Evolutionary conservation across 768 basidiomycete species (phyloP).

Genomic region (Boletus speciosus): DNA sequence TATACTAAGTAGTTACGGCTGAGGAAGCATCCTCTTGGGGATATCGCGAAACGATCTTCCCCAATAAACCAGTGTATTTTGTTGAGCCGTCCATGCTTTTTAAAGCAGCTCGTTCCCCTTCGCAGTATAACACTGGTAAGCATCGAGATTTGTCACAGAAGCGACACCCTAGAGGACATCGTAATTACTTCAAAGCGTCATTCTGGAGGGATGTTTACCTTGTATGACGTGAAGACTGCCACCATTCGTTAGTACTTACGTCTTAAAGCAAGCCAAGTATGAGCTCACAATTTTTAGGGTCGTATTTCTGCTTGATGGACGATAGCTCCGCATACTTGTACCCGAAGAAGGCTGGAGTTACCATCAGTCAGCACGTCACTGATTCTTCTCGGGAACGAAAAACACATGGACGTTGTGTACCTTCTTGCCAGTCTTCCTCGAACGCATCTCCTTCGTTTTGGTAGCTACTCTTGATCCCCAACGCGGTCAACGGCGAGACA

Average conservation of each 20-base stretch:
- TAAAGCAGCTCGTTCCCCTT: slow-evolving; percentile 3
- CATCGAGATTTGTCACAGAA: background rate
- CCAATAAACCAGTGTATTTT: background rate
- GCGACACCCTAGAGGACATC: slow-evolving; percentile 3
- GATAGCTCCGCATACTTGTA: slow-evolving; percentile 16
- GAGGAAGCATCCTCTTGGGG: background rate
- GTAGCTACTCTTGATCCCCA: slow-evolving; percentile 22
- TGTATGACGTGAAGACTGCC: slow-evolving; percentile 17
- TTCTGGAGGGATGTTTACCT: slow-evolving; percentile 4
- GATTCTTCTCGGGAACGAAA: no score
- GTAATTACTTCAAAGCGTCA: background rate
- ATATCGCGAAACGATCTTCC: background rate
- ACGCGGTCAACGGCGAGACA: slow-evolving; percentile 7
- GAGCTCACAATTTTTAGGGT: slow-evolving; percentile 17
- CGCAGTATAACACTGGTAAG: slow-evolving; percentile 3
- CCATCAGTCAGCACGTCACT: background rate
- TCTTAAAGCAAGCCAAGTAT: background rate
- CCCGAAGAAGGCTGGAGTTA: slow-evolving; percentile 17
- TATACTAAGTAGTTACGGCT: slow-evolving; percentile 4
- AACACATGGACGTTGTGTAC: background rate
- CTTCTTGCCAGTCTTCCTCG: slow-evolving; percentile 20
- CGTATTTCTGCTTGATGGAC: slow-evolving; percentile 22
- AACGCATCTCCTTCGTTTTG: slow-evolving; percentile 21
- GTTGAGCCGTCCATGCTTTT: background rate
- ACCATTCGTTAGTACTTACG: background rate